Conservation (phyloP, 169 alveolate species). For the Cardiosporidium cionae region DNA sequence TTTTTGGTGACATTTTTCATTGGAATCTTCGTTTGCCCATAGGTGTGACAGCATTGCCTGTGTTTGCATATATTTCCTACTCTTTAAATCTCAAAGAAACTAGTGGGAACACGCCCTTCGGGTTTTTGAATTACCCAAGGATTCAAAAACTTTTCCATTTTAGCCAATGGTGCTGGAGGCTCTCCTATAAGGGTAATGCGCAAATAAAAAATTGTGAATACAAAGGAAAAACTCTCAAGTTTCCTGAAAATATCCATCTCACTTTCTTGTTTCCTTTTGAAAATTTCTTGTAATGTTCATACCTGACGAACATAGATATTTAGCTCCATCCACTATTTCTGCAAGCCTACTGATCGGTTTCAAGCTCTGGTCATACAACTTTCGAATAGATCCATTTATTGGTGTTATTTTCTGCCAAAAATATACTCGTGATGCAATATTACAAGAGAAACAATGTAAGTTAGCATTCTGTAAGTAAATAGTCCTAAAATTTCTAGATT, state of each 20-base stretch:
- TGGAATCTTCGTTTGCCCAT: too few species aligned
- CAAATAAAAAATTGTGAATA: not conserved
- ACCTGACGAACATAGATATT: slow-evolving; percentile 76
- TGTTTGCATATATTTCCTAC: too few species aligned
- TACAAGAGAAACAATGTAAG: too few species aligned
- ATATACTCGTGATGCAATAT: not conserved
- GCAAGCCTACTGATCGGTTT: slow-evolving; percentile 43
- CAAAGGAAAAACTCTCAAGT: not conserved
- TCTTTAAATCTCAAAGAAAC: slow-evolving; percentile 10
- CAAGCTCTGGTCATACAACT: slow-evolving; percentile 70
- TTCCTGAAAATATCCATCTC: not conserved
- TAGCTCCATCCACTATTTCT: slow-evolving; percentile 78
- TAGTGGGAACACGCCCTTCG: slow-evolving; percentile 23
- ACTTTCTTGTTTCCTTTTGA: not conserved
- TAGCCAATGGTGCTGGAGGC: slow-evolving; percentile 70
- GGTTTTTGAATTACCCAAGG: slow-evolving; percentile 33
- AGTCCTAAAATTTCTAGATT: too few species aligned
- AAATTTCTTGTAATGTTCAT: not conserved
- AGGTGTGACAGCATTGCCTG: too few species aligned
- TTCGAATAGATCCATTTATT: slow-evolving; percentile 76
- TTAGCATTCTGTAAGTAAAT: too few species aligned
- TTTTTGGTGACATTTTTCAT: too few species aligned
- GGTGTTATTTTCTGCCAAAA: slow-evolving; percentile 38
- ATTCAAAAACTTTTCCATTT: slow-evolving; percentile 61
- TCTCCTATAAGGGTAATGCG: slow-evolving; percentile 48